Conservation (phyloP, 176 grass and related monocot species). For the Eragrostis curvula region DNA sequence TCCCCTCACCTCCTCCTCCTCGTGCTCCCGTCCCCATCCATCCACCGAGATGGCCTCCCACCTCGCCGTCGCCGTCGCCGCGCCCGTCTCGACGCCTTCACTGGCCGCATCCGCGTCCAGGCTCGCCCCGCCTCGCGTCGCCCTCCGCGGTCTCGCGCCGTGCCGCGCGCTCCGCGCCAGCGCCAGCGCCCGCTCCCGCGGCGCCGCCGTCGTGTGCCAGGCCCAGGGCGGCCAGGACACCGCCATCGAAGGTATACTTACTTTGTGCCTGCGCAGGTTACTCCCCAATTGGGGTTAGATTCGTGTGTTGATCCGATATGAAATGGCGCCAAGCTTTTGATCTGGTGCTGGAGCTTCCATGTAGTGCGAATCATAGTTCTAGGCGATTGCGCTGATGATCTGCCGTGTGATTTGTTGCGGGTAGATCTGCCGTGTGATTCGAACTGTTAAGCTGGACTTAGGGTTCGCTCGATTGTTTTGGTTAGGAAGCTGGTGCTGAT, state of each 20-base stretch:
- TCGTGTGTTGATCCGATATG: conserved; percentile 22
- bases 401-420: background rate
- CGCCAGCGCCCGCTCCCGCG: conserved; percentile 8
- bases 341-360: background rate
- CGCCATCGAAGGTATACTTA: conserved; percentile 50
- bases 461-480: background rate
- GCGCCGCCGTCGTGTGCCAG: conserved; percentile 51
- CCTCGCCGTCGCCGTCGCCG: conserved; percentile 33
- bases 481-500: background rate
- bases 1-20: conserved; percentile 5
- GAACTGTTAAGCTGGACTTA: background rate
- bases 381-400: background rate
- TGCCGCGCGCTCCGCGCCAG: conserved; percentile 17
- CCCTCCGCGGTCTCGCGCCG: conserved; percentile 37
- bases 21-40: conserved; percentile 4
- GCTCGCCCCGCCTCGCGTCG: background rate
- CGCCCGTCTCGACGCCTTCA: conserved; percentile 16
- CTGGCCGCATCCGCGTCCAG: background rate
- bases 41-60: conserved; percentile 40
- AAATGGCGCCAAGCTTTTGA: conserved; percentile 28
- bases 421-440: background rate
- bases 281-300: background rate
- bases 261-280: background rate
- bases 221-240: conserved; percentile 60
- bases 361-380: background rate